These are phyloP conservation scores for Venturia aucupariae DNA, from an alignment of 2,329 filamentous ascomycete genomes.

Conservation along the genomic window DNA sequence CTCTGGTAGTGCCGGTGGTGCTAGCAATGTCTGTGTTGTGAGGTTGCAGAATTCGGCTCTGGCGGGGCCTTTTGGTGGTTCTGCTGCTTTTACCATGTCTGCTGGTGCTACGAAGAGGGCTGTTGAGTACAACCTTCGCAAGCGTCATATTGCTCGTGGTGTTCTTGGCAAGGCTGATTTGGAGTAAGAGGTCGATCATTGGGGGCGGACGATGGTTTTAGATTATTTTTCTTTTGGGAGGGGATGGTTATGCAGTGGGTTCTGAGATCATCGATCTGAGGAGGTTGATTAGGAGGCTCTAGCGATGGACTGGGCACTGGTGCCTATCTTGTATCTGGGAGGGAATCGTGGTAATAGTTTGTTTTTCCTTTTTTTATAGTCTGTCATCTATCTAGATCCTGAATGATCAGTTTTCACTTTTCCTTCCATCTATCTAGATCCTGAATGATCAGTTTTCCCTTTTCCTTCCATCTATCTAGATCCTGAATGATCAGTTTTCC, in stretches of 20 bases:
- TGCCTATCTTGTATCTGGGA: no score
- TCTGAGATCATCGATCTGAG: not conserved
- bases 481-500: no score
- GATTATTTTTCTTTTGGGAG: not conserved
- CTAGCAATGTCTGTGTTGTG: constrained; percentile 54
- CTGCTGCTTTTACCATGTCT: constrained; percentile 55
- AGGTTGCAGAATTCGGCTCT: constrained; percentile 53
- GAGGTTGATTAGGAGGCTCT: not conserved
- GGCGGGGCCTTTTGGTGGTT: constrained; percentile 59
- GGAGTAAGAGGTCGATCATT: not conserved
- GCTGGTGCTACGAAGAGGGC: constrained; percentile 51
- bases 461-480: no score
- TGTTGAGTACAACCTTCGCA: constrained; percentile 38
- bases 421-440: no score
- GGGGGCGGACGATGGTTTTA: not conserved
- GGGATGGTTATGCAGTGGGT: not conserved
- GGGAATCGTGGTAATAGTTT: no score
- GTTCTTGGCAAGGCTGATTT: constrained; percentile 12
- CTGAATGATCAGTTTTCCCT: no score
- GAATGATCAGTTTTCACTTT: no score
- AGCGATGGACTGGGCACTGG: not conserved
- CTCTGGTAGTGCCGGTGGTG: constrained; percentile 49
- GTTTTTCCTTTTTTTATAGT: no score
- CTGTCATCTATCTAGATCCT: no score
- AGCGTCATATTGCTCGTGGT: constrained; percentile 16